Evolutionary conservation across 2,329 filamentous ascomycete genomes (phyloP).

Genomic region (Aureobasidium sp.): DNA sequence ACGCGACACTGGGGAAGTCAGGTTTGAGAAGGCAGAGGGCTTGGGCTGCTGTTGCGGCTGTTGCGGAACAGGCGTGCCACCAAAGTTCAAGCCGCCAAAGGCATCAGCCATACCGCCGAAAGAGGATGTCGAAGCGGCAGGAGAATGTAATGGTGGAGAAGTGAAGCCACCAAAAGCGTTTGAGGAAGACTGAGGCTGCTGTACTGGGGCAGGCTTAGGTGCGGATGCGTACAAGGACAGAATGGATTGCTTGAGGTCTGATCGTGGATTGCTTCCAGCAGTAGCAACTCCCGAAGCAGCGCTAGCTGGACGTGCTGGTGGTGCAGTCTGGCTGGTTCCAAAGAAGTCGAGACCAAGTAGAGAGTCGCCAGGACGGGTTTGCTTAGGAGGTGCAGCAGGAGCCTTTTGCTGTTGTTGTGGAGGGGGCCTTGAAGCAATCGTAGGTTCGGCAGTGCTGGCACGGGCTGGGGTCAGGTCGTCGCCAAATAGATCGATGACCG

Average conservation of each 20-base stretch:
- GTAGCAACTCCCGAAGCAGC: conserved; percentile 56
- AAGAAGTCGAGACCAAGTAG: conserved; percentile 90
- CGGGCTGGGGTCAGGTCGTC: conserved; percentile 58
- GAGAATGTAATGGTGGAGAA: conserved; percentile 42
- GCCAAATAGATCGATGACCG: conserved; percentile 68
- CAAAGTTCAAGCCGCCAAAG: conserved; percentile 61
- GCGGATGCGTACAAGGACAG: conserved; percentile 85
- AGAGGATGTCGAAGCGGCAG: conserved; percentile 37
- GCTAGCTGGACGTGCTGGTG: conserved; percentile 70
- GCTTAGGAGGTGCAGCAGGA: conserved; percentile 35
- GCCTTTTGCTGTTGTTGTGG: conserved; percentile 16
- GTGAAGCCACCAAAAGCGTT: conserved; percentile 54
- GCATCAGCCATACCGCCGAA: conserved; percentile 69
- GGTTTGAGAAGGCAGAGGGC: conserved; percentile 55
- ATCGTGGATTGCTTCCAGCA: conserved; percentile 61
- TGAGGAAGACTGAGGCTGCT: conserved; percentile 38
- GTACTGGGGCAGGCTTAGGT: conserved; percentile 62
- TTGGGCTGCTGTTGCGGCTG: conserved; percentile 37
- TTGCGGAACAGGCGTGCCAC: conserved; percentile 27
- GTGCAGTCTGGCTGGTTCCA: conserved; percentile 58
- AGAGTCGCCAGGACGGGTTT: conserved; percentile 71
- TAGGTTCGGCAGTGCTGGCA: conserved; percentile 66
- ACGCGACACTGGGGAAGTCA: conserved; percentile 42
- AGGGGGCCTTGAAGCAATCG: conserved; percentile 56
- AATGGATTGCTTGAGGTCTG: conserved; percentile 95